Evolutionary conservation across 257 asterid genomes (phyloP).

Genomic region (Penstemon newberryi): DNA sequence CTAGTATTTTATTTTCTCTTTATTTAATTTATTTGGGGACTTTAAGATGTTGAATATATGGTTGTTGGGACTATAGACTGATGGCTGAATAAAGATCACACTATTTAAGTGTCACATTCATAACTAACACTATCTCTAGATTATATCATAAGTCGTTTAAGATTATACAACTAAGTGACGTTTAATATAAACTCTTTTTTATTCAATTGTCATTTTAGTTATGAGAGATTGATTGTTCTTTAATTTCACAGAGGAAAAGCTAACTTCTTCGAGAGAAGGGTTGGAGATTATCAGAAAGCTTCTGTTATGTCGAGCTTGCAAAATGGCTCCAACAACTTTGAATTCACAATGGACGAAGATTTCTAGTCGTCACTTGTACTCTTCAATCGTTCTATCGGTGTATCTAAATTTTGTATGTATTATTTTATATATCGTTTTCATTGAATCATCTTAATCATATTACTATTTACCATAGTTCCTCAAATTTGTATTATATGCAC

Average conservation of each 20-base stretch:
- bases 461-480: too few relatives aligned
- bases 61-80: too few relatives aligned
- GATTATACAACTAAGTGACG: not conserved
- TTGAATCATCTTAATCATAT: not conserved
- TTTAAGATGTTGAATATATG: too few relatives aligned
- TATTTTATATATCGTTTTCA: conserved; percentile 13
- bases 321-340: conserved; percentile 47
- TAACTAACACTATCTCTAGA: too few relatives aligned
- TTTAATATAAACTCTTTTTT: not conserved
- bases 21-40: too few relatives aligned
- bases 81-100: too few relatives aligned
- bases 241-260: conserved; percentile 60
- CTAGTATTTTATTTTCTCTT: too few relatives aligned
- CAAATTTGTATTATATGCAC: too few relatives aligned
- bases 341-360: conserved; percentile 70
- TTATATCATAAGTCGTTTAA: too few relatives aligned
- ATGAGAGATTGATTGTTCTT: not conserved
- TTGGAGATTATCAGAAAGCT: conserved; percentile 80
- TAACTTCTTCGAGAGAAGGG: conserved; percentile 78
- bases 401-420: conserved; percentile 16
- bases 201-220: not conserved
- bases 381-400: not conserved
- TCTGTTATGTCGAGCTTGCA: conserved; percentile 73
- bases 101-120: too few relatives aligned
- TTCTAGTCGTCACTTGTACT: conserved; percentile 37